Base-by-base conservation (phyloP, 2,329 filamentous ascomycete species). In the Emmonsia crescens region DNA sequence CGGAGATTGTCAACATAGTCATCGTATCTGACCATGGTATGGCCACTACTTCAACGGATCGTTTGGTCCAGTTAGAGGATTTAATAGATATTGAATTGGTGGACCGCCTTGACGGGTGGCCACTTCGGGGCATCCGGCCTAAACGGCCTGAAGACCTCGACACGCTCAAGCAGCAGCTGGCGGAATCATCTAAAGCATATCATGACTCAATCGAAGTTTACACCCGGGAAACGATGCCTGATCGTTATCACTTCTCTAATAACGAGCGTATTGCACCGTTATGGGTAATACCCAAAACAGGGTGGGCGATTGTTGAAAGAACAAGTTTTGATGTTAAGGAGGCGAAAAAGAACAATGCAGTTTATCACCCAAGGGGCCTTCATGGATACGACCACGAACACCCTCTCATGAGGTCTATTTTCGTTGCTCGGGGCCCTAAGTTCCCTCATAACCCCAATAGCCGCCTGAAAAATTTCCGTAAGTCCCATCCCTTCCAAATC, bases 1-100 rank as follows among this genome's bases (percentile, higher is more conserved):
- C 91, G 0, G 73, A 87, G 24, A 89, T 99, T 63, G 90, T 97
- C 71, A 99, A 99, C 67, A 83, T 99, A 8, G 86, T 99, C 40
- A 82, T 99, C n/a, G 93, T 99, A 2, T 96, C 91, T 0, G 94
- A 99, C 72, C 94, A 99, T 72, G 94, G 94, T 58, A 99, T 99
- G 94, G 94, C 94, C 1, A 96, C 91, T 0, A 97, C 94, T 0
- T 89, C 92, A 63, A 84, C 83, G 0, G 81, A 85, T 21, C 84
- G 94, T 12, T 79, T 97, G 54, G 82, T 97, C 31, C 94, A 97
- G 74, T 80, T 97, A 2, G 94, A 99, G 65, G 91, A 96, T 70
- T 76, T 97, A 3, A 80, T 97, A 55, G 90, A 96, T 71, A 81
- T 88, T 5, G 78, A 77, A 57, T 82, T 91, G 67, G 86, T 97